Percentiles rank a stretch among this genome's conserved stretches.
These are phyloP conservation scores for Pterocarpus macrocarpus DNA, from an alignment of 306 rosid species.

Conservation along the genomic window DNA sequence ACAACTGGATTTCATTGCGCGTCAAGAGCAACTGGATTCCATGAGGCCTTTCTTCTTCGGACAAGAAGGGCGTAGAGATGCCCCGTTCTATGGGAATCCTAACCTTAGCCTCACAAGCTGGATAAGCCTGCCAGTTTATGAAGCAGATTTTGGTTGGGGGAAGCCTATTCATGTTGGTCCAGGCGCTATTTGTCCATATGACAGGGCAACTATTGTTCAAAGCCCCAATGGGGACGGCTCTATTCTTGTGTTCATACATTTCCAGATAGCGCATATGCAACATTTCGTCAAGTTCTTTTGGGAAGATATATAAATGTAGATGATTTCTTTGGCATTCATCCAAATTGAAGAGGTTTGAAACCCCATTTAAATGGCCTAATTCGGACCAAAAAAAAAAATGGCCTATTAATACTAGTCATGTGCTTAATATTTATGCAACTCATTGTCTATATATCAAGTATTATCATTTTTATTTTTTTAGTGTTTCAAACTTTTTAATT, in stretches of 20 bases:
- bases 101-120: constrained; percentile 4
- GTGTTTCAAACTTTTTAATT: too few relatives aligned
- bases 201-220: neutral
- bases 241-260: neutral
- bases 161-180: constrained; percentile 24
- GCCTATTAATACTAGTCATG: too few relatives aligned
- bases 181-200: neutral
- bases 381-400: too few relatives aligned
- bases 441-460: too few relatives aligned
- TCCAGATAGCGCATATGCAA: neutral
- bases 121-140: constrained; percentile 10
- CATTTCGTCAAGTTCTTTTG: constrained; percentile 8
- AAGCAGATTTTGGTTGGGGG: constrained; percentile 38
- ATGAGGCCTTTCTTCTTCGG: neutral
- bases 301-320: neutral
- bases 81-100: constrained; percentile 13
- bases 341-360: too few relatives aligned
- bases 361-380: too few relatives aligned
- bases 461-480: too few relatives aligned
- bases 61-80: too few relatives aligned
- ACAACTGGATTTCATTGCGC: neutral
- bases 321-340: too few relatives aligned
- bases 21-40: neutral
- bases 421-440: too few relatives aligned
- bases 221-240: constrained; percentile 6